Conservation (phyloP, 2,329 filamentous ascomycete genomes). For the Laburnicola sp. region DNA sequence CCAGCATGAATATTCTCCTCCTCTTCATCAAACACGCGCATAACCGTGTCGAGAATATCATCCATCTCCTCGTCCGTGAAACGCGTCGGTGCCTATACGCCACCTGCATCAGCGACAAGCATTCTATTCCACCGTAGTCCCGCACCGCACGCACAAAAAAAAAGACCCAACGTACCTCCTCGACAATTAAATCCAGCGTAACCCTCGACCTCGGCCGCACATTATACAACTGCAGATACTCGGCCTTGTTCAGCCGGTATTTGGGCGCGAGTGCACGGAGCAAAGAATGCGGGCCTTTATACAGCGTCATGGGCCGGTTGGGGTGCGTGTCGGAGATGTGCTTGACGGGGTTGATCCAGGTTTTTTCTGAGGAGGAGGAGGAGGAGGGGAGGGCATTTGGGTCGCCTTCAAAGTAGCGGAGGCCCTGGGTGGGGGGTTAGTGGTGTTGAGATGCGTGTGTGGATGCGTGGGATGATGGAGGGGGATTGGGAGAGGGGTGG, state of each 20-base stretch:
- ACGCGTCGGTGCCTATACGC: constrained; percentile 27
- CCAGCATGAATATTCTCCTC: constrained; percentile 33
- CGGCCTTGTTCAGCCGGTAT: constrained; percentile 42
- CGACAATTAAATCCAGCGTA: constrained; percentile 40
- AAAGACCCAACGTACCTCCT: constrained; percentile 33
- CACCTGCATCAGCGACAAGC: background rate
- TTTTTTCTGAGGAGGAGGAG: no score
- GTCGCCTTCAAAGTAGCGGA: constrained; percentile 47
- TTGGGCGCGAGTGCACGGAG: constrained; percentile 35
- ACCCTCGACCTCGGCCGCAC: constrained; percentile 35
- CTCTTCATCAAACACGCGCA: constrained; percentile 36
- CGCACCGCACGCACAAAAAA: background rate
- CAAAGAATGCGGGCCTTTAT: constrained; percentile 37
- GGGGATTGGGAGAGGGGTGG: background rate
- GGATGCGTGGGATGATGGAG: background rate
- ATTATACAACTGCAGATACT: constrained; percentile 46
- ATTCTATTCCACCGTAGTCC: background rate
- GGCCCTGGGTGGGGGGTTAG: constrained; percentile 43
- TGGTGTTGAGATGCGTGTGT: background rate
- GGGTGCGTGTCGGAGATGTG: constrained; percentile 24
- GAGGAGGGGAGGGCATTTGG: constrained; percentile 23
- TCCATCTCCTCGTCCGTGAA: constrained; percentile 36
- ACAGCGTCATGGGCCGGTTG: constrained; percentile 36
- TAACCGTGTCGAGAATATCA: constrained; percentile 34
- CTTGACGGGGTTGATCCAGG: constrained; percentile 23